Evolutionary conservation across 2,329 filamentous ascomycete genomes (phyloP).

Genomic region (Diatrype stigma): DNA sequence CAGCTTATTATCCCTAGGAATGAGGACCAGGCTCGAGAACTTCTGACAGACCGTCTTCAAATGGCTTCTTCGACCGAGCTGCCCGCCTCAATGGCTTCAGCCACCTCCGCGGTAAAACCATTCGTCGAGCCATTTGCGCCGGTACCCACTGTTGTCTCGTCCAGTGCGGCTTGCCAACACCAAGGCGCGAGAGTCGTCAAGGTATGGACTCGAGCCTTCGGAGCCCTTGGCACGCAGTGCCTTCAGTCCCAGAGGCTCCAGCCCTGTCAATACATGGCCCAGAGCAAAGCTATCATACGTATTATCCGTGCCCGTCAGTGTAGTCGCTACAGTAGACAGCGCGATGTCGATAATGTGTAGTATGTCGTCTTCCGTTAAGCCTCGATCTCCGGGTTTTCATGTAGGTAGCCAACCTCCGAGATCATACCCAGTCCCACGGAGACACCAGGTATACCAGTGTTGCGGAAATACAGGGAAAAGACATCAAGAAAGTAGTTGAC

Average conservation of each 20-base stretch:
- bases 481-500: constrained; percentile 33
- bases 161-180: not conserved
- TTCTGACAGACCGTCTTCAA: not conserved
- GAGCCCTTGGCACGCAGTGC: constrained; percentile 3
- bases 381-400: constrained; percentile 23
- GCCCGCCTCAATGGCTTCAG: not conserved
- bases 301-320: not conserved
- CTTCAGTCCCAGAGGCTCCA: constrained; percentile 2
- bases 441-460: constrained; percentile 16
- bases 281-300: not conserved
- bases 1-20: not conserved
- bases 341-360: constrained; percentile 22
- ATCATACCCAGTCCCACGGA: constrained; percentile 28
- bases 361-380: constrained; percentile 13
- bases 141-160: not conserved
- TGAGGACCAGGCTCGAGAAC: not conserved
- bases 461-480: constrained; percentile 20
- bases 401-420: constrained; percentile 28
- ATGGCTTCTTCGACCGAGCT: constrained; percentile 18
- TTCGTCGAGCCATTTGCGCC: constrained; percentile 11
- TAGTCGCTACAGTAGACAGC: constrained; percentile 12
- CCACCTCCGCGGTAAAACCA: not conserved
- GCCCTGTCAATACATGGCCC: constrained; percentile 3
- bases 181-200: not conserved
- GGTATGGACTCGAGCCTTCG: not conserved